Conservation (phyloP, 257 asterid genomes). For the Solanum boliviense region DNA sequence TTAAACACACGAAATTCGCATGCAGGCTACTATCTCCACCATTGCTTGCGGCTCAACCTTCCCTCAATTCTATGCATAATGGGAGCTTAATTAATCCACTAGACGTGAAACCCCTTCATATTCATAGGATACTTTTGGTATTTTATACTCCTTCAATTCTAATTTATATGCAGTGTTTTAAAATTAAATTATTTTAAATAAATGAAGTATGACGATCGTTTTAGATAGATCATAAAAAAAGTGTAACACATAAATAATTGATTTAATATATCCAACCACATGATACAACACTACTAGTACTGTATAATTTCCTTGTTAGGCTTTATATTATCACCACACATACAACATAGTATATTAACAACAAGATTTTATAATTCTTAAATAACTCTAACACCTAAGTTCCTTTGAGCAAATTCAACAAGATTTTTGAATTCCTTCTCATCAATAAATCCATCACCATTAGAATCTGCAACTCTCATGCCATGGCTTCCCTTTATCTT, state of each 20-base stretch:
- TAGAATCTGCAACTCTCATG: slow-evolving; percentile 11
- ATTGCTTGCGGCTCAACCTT: too few relatives aligned
- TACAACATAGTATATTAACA: background rate
- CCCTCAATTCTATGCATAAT: background rate
- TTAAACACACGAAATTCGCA: too few relatives aligned
- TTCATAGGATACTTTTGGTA: background rate
- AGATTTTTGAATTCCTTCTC: slow-evolving; percentile 19
- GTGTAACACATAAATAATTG: too few relatives aligned
- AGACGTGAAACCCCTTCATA: background rate
- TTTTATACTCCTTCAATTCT: too few relatives aligned
- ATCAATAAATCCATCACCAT: slow-evolving; percentile 19
- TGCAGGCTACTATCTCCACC: too few relatives aligned
- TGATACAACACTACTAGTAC: background rate
- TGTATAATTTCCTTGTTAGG: background rate
- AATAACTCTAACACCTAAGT: slow-evolving; percentile 15
- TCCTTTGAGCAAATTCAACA: slow-evolving; percentile 16
- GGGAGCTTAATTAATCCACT: background rate
- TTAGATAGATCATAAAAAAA: too few relatives aligned
- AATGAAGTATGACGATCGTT: too few relatives aligned
- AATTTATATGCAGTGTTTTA: too few relatives aligned
- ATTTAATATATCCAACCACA: background rate
- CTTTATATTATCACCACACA: background rate
- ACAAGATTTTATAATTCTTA: background rate
- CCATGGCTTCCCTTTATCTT: slow-evolving; percentile 10
- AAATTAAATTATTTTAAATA: too few relatives aligned